These are phyloP conservation scores for Escallonia rubra DNA, from an alignment of 129 eudicot species.

Conservation along the genomic window DNA sequence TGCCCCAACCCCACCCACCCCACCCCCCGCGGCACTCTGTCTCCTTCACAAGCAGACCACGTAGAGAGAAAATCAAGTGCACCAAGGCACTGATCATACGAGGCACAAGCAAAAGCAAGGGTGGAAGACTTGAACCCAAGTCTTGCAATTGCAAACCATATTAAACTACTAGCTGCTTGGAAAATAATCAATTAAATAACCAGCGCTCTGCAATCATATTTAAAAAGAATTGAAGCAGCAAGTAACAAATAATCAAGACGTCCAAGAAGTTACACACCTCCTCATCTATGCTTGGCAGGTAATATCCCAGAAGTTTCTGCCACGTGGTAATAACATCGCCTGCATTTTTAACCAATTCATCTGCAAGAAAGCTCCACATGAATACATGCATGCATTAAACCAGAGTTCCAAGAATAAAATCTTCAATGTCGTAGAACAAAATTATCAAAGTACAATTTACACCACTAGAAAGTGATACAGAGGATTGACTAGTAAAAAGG, in stretches of 20 bases:
- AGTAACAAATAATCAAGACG: not conserved
- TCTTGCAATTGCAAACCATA: too few species aligned
- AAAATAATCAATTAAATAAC: not conserved
- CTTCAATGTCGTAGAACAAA: not conserved
- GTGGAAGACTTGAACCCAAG: too few species aligned
- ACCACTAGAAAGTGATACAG: slow-evolving; percentile 2
- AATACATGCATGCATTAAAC: too few species aligned
- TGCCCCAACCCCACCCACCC: too few species aligned
- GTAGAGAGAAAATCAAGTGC: too few species aligned
- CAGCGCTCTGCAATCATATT: too few species aligned
- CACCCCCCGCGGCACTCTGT: too few species aligned
- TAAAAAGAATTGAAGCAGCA: not conserved
- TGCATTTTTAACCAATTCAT: slow-evolving; percentile 41
- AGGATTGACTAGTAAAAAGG: not conserved
- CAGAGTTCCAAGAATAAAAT: not conserved
- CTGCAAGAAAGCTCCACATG: slow-evolving; percentile 31
- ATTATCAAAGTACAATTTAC: not conserved
- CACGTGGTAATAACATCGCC: slow-evolving; percentile 46
- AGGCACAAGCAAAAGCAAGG: too few species aligned
- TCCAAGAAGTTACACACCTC: slow-evolving; percentile 39
- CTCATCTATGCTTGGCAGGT: slow-evolving; percentile 67
- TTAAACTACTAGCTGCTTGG: not conserved
- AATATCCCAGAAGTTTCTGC: slow-evolving; percentile 56
- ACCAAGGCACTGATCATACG: too few species aligned
- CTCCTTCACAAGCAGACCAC: too few species aligned